A percentile compares a stretch with the other conserved stretches of the same genome.
phyloP scores from a whole-genome alignment of 352 stramenopile species.

The Globisporangium nodosum region DNA sequence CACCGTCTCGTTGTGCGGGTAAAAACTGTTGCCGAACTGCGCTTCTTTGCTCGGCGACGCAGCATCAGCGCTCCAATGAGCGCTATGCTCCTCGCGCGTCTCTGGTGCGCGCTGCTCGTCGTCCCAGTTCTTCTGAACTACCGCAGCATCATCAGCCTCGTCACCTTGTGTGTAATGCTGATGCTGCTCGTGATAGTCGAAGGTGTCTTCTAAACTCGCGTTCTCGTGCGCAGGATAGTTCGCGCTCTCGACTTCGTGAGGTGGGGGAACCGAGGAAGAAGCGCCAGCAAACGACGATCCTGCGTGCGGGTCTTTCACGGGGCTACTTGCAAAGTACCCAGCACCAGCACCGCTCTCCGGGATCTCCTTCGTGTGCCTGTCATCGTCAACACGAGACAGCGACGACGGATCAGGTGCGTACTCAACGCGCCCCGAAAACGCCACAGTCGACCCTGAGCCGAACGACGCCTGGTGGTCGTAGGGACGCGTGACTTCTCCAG shows the following conservation, averaged over 20 bases:
- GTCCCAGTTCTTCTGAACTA: constrained; percentile 7
- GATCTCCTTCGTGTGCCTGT: not conserved
- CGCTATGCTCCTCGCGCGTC: not conserved
- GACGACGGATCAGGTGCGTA: not conserved
- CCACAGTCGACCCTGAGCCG: constrained; percentile 2
- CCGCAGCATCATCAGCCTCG: not conserved
- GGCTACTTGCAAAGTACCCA: constrained; percentile 7
- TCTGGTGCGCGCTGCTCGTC: constrained; percentile 1
- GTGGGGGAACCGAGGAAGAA: constrained; percentile 2
- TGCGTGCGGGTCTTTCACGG: constrained; percentile 1
- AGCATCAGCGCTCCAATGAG: not conserved
- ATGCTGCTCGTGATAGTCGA: not conserved
- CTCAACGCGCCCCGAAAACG: not conserved
- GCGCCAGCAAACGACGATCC: not conserved
- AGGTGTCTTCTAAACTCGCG: not conserved
- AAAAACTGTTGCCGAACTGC: constrained; percentile 3
- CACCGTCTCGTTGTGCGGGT: constrained; percentile 3
- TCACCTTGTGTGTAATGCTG: not conserved
- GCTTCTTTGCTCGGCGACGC: constrained; percentile 5
- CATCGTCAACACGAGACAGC: not conserved
- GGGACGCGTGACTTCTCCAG: not conserved
- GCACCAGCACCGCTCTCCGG: not conserved
- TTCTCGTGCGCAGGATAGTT: not conserved
- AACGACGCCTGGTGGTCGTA: constrained; percentile 1
- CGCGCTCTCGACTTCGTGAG: not conserved